Evolutionary conservation across 768 basidiomycete genomes (phyloP).

Genomic region (Tulasnella sp.): DNA sequence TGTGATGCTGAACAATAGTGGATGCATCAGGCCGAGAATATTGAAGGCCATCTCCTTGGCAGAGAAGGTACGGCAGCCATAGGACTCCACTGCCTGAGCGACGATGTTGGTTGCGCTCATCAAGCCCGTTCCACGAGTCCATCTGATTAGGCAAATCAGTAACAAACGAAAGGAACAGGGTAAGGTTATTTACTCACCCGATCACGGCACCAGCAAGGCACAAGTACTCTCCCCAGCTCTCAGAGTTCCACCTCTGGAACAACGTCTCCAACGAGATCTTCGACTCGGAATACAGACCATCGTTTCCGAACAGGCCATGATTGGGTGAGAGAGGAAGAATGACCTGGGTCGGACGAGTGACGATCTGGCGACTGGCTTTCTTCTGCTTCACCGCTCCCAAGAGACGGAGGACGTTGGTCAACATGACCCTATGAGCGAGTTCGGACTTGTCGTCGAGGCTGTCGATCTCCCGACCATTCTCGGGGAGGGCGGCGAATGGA

Average conservation of each 20-base stretch:
- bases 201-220: constrained; percentile 98
- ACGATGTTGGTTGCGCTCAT: constrained; percentile 95
- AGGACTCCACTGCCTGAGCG: constrained; percentile 83
- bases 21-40: constrained; percentile 98
- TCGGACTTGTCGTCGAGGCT: constrained; percentile 95
- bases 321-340: constrained; percentile 96
- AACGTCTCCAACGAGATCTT: constrained; percentile 97
- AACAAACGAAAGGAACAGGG: too few species aligned
- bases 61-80: constrained; percentile 95
- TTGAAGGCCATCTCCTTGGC: constrained; percentile 99
- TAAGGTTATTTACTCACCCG: constrained; percentile 47
- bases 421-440: constrained; percentile 96
- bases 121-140: constrained; percentile 96
- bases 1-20: constrained; percentile 96
- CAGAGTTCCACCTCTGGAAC: constrained; percentile 96
- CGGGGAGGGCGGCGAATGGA: constrained; percentile 96
- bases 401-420: constrained; percentile 91
- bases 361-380: constrained; percentile 93
- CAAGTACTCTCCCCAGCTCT: constrained; percentile 98
- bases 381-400: constrained; percentile 96
- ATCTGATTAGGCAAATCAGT: constrained; percentile 37
- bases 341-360: constrained; percentile 96
- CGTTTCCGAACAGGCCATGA: constrained; percentile 95
- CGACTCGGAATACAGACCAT: constrained; percentile 95
- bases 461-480: constrained; percentile 98